These are phyloP conservation scores for Fusarium buharicum DNA, from an alignment of 2,329 filamentous ascomycete genomes.

Conservation along the genomic window DNA sequence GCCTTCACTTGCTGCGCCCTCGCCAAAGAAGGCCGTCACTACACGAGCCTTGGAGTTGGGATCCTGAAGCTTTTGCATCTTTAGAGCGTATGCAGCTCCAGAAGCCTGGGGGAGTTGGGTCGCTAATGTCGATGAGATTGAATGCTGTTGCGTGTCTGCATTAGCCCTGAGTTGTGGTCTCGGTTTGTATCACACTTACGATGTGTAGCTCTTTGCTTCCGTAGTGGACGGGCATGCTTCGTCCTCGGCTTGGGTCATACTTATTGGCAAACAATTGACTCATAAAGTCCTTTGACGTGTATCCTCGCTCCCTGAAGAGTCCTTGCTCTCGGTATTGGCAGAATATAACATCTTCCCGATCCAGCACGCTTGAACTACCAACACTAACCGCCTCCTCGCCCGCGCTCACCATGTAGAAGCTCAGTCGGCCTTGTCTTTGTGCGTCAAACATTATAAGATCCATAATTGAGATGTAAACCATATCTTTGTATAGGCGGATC, in stretches of 20 bases:
- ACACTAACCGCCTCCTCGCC: slow-evolving; percentile 95
- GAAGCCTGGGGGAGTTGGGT: slow-evolving; percentile 91
- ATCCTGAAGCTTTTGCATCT: slow-evolving; percentile 79
- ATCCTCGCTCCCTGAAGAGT: slow-evolving; percentile 89
- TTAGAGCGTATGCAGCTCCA: slow-evolving; percentile 87
- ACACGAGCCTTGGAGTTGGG: slow-evolving; percentile 74
- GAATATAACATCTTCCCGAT: slow-evolving; percentile 89
- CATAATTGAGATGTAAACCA: slow-evolving; percentile 82
- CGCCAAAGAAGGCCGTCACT: slow-evolving; percentile 87
- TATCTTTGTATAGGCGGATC: slow-evolving; percentile 70
- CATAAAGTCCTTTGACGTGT: slow-evolving; percentile 91
- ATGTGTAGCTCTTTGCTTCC: slow-evolving; percentile 86
- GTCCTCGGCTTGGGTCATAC: slow-evolving; percentile 80
- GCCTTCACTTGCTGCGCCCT: slow-evolving; percentile 89
- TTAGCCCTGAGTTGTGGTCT: slow-evolving; percentile 10
- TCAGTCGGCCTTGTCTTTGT: slow-evolving; percentile 90
- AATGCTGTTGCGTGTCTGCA: slow-evolving; percentile 68
- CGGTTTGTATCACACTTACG: slow-evolving; percentile 59
- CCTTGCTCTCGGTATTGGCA: slow-evolving; percentile 95
- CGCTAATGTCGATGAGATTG: slow-evolving; percentile 83
- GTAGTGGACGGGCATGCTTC: slow-evolving; percentile 99
- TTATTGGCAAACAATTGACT: slow-evolving; percentile 90
- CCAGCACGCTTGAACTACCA: slow-evolving; percentile 84
- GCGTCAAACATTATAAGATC: slow-evolving; percentile 98
- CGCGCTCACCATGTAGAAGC: slow-evolving; percentile 97